phyloP scores from a whole-genome alignment of 352 stramenopile species.

The Pythium scleroteichum region DNA sequence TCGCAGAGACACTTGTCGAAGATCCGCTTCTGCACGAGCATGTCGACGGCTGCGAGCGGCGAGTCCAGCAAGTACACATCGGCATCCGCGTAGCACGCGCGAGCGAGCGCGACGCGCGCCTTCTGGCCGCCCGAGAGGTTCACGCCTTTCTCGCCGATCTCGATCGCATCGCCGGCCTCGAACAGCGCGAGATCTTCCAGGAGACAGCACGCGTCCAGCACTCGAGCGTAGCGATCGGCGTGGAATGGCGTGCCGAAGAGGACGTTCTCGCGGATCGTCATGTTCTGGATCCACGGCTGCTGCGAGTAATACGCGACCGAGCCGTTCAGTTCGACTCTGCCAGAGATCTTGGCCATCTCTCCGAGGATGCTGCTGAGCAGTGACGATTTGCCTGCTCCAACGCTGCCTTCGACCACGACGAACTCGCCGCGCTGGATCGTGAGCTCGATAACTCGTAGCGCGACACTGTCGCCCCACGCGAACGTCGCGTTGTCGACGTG shows the following conservation, averaged over 20 bases:
- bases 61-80: slow-evolving; percentile 88
- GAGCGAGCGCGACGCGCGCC: slow-evolving; percentile 46
- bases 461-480: slow-evolving; percentile 23
- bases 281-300: slow-evolving; percentile 91
- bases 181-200: slow-evolving; percentile 79
- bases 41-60: slow-evolving; percentile 88
- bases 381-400: slow-evolving; percentile 41
- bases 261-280: slow-evolving; percentile 90
- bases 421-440: slow-evolving; percentile 33
- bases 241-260: slow-evolving; percentile 74
- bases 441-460: slow-evolving; percentile 31
- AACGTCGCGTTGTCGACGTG: slow-evolving; percentile 25
- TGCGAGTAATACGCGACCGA: slow-evolving; percentile 63
- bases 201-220: slow-evolving; percentile 70
- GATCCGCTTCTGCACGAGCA: slow-evolving; percentile 87
- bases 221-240: slow-evolving; percentile 33
- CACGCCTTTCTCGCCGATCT: slow-evolving; percentile 93
- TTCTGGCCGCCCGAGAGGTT: slow-evolving; percentile 93
- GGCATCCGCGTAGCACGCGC: slow-evolving; percentile 49
- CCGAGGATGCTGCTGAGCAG: slow-evolving; percentile 37
- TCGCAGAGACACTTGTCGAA: slow-evolving; percentile 43
- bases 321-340: slow-evolving; percentile 13
- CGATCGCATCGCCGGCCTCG: slow-evolving; percentile 77
- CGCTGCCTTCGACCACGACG: slow-evolving; percentile 32
- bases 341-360: slow-evolving; percentile 68